A percentile compares a stretch with the other conserved stretches of the same genome.
phyloP scores from a whole-genome alignment of 441 rosid species.

The Erodium moschatum region DNA sequence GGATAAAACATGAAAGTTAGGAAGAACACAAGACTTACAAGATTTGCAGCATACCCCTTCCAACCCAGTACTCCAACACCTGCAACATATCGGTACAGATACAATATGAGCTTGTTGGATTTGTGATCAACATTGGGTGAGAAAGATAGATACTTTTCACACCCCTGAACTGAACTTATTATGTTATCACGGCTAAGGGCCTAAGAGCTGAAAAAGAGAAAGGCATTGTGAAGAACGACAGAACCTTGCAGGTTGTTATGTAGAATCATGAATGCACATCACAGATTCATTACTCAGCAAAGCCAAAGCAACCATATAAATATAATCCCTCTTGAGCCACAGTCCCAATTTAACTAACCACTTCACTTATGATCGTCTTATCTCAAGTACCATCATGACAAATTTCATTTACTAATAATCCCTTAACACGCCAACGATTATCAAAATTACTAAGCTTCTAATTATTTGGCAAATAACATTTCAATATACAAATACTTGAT shows the following conservation, averaged over 20 bases:
- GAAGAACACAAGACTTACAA: background rate
- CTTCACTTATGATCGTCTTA: background rate
- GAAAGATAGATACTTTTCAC: no score
- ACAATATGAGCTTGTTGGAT: background rate
- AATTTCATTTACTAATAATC: background rate
- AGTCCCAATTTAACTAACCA: background rate
- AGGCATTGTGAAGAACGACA: no score
- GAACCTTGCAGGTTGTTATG: no score
- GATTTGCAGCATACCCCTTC: background rate
- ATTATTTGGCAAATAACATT: background rate
- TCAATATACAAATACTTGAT: no score
- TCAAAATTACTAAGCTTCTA: background rate
- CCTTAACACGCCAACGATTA: background rate
- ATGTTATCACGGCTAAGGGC: background rate
- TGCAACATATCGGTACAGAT: background rate
- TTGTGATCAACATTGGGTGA: background rate
- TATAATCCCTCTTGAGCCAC: background rate
- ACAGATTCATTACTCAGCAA: no score
- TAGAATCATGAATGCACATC: background rate
- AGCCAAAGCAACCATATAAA: no score
- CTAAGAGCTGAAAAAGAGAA: no score
- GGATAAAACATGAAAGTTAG: background rate
- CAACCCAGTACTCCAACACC: slow-evolving; percentile 1
- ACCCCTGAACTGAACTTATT: no score
- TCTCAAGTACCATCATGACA: background rate